A percentile compares a stretch with the other conserved stretches of the same genome.
Evolutionary conservation across 1,139 yeast species (phyloP).

Genomic region (Hemisphaericaspora xylanilytica): DNA sequence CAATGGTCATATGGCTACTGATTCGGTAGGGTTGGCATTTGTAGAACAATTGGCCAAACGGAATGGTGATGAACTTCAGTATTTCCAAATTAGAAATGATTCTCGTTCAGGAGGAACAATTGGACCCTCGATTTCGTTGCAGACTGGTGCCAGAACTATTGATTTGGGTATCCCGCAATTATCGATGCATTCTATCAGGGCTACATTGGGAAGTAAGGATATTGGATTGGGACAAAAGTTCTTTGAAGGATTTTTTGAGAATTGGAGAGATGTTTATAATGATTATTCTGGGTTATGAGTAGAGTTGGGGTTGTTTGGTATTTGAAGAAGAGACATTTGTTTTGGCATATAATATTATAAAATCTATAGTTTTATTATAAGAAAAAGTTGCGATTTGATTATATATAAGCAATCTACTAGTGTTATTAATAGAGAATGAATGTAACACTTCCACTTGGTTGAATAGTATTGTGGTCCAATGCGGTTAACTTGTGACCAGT

Average conservation of each 20-base stretch:
- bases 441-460: too few relatives aligned
- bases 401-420: too few relatives aligned
- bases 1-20: slow-evolving; percentile 45
- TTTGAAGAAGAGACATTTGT: too few relatives aligned
- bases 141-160: slow-evolving; percentile 43
- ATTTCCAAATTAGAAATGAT: slow-evolving; percentile 46
- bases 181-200: slow-evolving; percentile 48
- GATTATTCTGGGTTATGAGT: slow-evolving; percentile 22
- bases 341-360: too few relatives aligned
- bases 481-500: too few relatives aligned
- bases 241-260: slow-evolving; percentile 36
- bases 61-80: slow-evolving; percentile 32
- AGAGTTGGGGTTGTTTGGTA: slow-evolving; percentile 2
- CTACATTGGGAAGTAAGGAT: slow-evolving; percentile 42
- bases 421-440: too few relatives aligned
- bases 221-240: slow-evolving; percentile 42
- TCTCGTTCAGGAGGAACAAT: slow-evolving; percentile 46
- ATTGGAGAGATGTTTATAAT: slow-evolving; percentile 34
- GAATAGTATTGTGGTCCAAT: too few relatives aligned
- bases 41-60: slow-evolving; percentile 30
- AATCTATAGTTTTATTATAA: too few relatives aligned
- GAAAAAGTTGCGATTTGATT: too few relatives aligned
- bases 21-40: slow-evolving; percentile 35
- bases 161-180: slow-evolving; percentile 48
- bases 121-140: slow-evolving; percentile 41